Conservation (phyloP, 2,329 filamentous ascomycete species). For the Trichoderma asperellum region DNA sequence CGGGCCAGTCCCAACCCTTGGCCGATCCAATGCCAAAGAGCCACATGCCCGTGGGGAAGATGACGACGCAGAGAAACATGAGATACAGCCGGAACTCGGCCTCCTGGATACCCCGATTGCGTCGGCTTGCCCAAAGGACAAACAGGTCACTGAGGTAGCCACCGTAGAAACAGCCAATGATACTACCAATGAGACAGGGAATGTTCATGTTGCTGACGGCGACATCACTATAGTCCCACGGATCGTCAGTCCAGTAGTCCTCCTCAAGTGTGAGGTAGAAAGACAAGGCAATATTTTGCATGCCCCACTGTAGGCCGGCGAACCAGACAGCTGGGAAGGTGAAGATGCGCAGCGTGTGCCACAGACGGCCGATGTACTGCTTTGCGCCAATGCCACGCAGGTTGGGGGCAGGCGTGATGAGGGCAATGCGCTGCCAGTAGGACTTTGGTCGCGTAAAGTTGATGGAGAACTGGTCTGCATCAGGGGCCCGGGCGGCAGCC, state of each 20-base stretch:
- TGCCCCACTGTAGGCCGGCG: conserved; percentile 62
- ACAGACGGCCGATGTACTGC: conserved; percentile 57
- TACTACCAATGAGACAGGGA: conserved; percentile 57
- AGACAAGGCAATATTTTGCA: conserved; percentile 62
- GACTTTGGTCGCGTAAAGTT: conserved; percentile 46
- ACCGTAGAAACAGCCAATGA: conserved; percentile 60
- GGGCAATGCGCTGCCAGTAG: conserved; percentile 58
- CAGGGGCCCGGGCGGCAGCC: conserved; percentile 29
- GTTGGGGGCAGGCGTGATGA: conserved; percentile 60
- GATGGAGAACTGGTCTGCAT: conserved; percentile 33
- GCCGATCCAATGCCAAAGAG: conserved; percentile 57
- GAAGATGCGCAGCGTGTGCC: conserved; percentile 60
- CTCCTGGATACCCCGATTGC: conserved; percentile 58
- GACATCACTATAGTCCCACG: conserved; percentile 59
- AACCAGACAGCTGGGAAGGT: conserved; percentile 61
- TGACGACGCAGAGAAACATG: conserved; percentile 52
- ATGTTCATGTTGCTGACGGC: conserved; percentile 62
- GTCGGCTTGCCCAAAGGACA: conserved; percentile 57
- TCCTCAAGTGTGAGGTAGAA: conserved; percentile 63
- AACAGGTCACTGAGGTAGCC: conserved; percentile 61
- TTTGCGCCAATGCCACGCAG: conserved; percentile 56
- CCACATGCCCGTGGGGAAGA: conserved; percentile 56
- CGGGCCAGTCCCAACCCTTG: conserved; percentile 56
- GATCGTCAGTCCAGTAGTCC: conserved; percentile 56
- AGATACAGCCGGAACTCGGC: conserved; percentile 59